Conservation (phyloP, 2,329 filamentous ascomycete genomes). For the Phialemoniopsis sp. region DNA sequence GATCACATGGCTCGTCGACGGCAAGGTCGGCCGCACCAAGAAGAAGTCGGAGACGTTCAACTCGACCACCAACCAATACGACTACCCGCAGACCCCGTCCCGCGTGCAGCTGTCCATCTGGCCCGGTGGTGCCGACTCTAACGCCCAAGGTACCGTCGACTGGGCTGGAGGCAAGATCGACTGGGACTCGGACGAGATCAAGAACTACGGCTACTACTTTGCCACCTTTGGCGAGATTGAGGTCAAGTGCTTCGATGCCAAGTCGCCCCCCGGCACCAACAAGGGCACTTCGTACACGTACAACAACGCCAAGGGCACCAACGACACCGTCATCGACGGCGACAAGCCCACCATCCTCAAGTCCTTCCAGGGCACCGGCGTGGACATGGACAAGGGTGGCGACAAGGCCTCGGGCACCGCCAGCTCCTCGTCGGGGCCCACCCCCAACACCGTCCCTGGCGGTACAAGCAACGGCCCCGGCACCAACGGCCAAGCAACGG, state of each 20-base stretch:
- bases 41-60: constrained; percentile 84
- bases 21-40: constrained; percentile 68
- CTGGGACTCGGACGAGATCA: constrained; percentile 75
- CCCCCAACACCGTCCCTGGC: constrained; percentile 19
- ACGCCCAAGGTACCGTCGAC: constrained; percentile 77
- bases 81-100: constrained; percentile 86
- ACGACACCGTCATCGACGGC: constrained; percentile 73
- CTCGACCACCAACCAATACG: constrained; percentile 71
- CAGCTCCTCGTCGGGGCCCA: background rate
- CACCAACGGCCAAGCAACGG: constrained; percentile 9
- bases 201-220: constrained; percentile 84
- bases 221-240: constrained; percentile 71
- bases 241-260: constrained; percentile 79
- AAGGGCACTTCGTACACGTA: constrained; percentile 73
- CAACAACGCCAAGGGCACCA: constrained; percentile 59
- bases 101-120: constrained; percentile 93
- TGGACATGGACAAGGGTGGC: constrained; percentile 58
- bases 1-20: constrained; percentile 86
- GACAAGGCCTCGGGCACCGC: constrained; percentile 10
- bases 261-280: constrained; percentile 59
- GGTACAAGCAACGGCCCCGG: constrained; percentile 20
- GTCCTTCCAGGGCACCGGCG: constrained; percentile 77
- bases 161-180: constrained; percentile 92
- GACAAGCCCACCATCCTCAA: constrained; percentile 72
- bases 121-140: constrained; percentile 80